Evolutionary conservation across 805 yeast genomes (phyloP).

Genomic region (Saccharomycopsis oosterbeekiorum): DNA sequence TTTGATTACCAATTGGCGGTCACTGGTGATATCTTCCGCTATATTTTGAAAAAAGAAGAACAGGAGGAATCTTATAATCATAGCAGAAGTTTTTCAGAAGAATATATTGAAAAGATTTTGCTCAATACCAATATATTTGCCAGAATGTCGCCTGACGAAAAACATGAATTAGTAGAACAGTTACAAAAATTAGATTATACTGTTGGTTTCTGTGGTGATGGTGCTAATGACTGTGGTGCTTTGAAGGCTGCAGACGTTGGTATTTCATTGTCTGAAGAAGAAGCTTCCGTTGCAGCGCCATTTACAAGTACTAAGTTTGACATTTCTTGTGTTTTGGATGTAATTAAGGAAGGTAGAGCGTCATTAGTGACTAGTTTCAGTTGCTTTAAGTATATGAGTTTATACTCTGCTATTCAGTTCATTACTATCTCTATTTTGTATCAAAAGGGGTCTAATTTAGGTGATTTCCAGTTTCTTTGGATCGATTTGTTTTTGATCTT

Average conservation of each 20-base stretch:
- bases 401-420: conserved; percentile 94
- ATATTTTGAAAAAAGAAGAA: conserved; percentile 45
- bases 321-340: conserved; percentile 84
- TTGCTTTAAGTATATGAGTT: conserved; percentile 95
- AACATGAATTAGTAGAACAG: conserved; percentile 87
- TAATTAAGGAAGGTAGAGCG: conserved; percentile 90
- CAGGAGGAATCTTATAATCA: conserved; percentile 28
- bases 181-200: conserved; percentile 80
- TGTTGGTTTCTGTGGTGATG: conserved; percentile 97
- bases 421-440: conserved; percentile 78
- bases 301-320: conserved; percentile 87
- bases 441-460: conserved; percentile 82
- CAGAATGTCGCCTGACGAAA: conserved; percentile 98
- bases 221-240: conserved; percentile 99
- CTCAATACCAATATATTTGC: conserved; percentile 77
- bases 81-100: conserved; percentile 22
- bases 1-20: conserved; percentile 63
- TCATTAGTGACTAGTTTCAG: conserved; percentile 91
- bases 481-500: conserved; percentile 84
- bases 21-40: conserved; percentile 87
- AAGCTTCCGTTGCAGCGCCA: conserved; percentile 98
- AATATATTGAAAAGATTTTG: conserved; percentile 46
- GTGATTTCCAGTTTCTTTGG: conserved; percentile 93
- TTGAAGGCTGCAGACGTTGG: conserved; percentile 97
- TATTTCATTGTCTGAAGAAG: conserved; percentile 91